Conservation (phyloP, 768 basidiomycete species). For the Xanthoconium stramineum region DNA sequence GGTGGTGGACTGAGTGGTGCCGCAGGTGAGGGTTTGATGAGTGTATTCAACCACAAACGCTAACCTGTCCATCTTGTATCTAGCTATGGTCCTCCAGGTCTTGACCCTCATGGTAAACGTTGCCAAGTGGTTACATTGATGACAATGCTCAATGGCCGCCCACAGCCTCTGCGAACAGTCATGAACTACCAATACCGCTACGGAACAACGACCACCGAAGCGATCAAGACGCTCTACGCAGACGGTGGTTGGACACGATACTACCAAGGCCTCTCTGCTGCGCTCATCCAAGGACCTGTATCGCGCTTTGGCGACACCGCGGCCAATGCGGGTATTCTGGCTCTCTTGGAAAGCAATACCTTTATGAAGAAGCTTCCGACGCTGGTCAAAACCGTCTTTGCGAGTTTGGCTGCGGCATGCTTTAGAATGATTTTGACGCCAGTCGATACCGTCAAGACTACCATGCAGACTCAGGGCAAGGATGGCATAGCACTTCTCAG, state of each 20-base stretch:
- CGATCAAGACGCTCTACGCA: constrained; percentile 62
- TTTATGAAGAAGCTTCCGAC: constrained; percentile 63
- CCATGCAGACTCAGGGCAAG: constrained; percentile 87
- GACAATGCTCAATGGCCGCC: not conserved
- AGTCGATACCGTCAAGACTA: constrained; percentile 93
- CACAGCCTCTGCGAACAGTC: constrained; percentile 83
- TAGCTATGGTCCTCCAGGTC: constrained; percentile 94
- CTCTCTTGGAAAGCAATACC: constrained; percentile 73
- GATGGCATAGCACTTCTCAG: constrained; percentile 63
- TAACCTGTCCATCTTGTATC: constrained; percentile 5
- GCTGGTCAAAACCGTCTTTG: constrained; percentile 74
- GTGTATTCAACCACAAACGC: not conserved
- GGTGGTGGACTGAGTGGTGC: constrained; percentile 92
- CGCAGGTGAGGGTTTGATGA: constrained; percentile 46
- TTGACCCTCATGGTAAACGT: constrained; percentile 68
- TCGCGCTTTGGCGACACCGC: constrained; percentile 94
- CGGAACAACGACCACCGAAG: constrained; percentile 70
- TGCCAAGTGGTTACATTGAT: not conserved
- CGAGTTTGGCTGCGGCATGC: constrained; percentile 70
- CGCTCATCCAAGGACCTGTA: constrained; percentile 81
- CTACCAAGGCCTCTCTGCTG: constrained; percentile 84
- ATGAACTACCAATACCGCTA: constrained; percentile 98
- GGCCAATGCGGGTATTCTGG: constrained; percentile 89
- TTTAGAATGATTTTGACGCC: constrained; percentile 94
- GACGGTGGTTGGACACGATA: constrained; percentile 83